Percentiles rank a stretch among this genome's conserved stretches.
Conservation (phyloP, 352 stramenopile species). For the Globisporangium cystogenes region DNA sequence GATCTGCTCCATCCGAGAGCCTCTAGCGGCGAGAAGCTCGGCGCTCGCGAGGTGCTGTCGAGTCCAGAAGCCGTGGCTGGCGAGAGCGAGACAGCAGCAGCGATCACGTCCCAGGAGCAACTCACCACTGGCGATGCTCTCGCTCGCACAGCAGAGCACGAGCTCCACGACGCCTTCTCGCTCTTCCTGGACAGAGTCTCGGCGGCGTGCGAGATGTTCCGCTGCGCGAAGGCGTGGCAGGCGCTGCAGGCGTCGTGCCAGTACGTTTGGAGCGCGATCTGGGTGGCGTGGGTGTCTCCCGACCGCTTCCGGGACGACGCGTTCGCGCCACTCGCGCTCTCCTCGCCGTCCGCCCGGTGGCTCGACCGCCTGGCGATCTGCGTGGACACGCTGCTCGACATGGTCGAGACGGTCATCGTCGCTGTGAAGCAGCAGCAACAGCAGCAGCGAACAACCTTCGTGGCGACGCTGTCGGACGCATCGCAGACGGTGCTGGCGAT, state of each 20-base stretch:
- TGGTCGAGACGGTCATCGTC: conserved; percentile 34
- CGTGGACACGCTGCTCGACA: conserved; percentile 40
- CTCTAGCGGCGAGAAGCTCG: background rate
- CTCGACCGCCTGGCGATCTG: conserved; percentile 26
- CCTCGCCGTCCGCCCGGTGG: conserved; percentile 5
- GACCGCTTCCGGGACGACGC: conserved; percentile 13
- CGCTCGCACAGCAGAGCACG: background rate
- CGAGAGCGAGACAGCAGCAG: background rate
- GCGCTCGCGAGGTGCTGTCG: background rate
- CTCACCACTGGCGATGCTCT: background rate
- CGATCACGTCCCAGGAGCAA: background rate
- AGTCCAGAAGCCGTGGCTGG: background rate
- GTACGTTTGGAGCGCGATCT: conserved; percentile 54
- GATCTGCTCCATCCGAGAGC: conserved; percentile 18
- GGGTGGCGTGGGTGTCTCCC: conserved; percentile 44
- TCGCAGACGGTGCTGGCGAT: conserved; percentile 3
- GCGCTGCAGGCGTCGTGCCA: conserved; percentile 45
- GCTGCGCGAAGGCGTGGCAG: conserved; percentile 40
- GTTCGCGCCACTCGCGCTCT: conserved; percentile 4
- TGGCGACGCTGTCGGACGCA: background rate
- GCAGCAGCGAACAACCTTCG: too few species aligned
- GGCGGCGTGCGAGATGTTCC: conserved; percentile 38
- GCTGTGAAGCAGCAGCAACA: conserved; percentile 16
- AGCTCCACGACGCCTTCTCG: conserved; percentile 16
- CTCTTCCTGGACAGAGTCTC: conserved; percentile 37